phyloP scores from a whole-genome alignment of 2,329 filamentous ascomycete genomes.

The Ophiocordyceps australis region DNA sequence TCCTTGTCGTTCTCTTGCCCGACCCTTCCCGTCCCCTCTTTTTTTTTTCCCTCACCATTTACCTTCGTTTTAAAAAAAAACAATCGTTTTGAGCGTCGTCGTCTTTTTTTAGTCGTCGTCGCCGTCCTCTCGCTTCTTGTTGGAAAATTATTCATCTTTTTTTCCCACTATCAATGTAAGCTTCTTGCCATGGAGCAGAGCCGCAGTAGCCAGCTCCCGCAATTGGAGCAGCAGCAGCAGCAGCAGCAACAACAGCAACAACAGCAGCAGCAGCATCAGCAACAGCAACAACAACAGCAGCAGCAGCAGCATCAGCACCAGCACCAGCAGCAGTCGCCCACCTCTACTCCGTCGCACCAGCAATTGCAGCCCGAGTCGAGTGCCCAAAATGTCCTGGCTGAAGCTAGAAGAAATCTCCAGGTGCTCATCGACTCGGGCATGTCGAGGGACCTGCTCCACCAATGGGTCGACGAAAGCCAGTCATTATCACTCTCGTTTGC shows the following conservation, averaged over 20 bases:
- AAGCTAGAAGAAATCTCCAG: constrained; percentile 25
- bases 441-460: constrained; percentile 22
- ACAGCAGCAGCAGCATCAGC: constrained; percentile 9
- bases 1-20: constrained; percentile 3
- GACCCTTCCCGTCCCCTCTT: constrained; percentile 4
- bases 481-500: constrained; percentile 12
- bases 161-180: constrained; percentile 9
- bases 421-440: constrained; percentile 25
- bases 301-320: constrained; percentile 10
- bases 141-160: constrained; percentile 3
- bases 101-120: constrained; percentile 3
- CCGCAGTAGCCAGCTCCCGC: too few species aligned
- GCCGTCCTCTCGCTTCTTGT: constrained; percentile 3
- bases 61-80: too few species aligned
- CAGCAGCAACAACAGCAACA: constrained; percentile 10
- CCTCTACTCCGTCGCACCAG: constrained; percentile 4
- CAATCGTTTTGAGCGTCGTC: neutral
- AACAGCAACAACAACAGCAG: too few species aligned
- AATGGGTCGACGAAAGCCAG: constrained; percentile 19
- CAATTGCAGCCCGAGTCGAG: constrained; percentile 14
- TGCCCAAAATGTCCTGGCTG: constrained; percentile 23
- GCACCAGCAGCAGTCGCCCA: constrained; percentile 7
- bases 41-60: constrained; percentile 2
- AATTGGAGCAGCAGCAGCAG: constrained; percentile 9
- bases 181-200: constrained; percentile 14